Percentiles rank a stretch among this genome's conserved stretches.
Conservation (phyloP, 2,329 filamentous ascomycete genomes). For the Fusarium illudens region DNA sequence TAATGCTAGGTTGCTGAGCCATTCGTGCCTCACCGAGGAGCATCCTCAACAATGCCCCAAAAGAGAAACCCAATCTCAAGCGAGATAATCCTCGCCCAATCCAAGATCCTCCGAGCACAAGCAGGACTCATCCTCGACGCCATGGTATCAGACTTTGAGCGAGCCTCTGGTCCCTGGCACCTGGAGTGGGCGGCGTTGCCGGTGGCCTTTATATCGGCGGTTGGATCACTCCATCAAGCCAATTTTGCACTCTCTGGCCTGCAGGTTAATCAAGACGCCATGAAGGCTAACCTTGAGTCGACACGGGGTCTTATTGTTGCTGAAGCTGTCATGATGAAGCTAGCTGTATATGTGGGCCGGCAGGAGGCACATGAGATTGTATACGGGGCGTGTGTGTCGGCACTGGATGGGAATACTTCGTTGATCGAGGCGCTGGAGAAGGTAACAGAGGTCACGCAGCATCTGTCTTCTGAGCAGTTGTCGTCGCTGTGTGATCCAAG, state of each 20-base stretch:
- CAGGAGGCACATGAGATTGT: slow-evolving; percentile 64
- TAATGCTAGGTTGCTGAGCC: slow-evolving; percentile 59
- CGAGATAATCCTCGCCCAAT: slow-evolving; percentile 63
- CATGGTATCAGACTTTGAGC: slow-evolving; percentile 67
- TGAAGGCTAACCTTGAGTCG: slow-evolving; percentile 61
- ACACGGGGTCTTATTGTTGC: slow-evolving; percentile 63
- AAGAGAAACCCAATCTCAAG: slow-evolving; percentile 67
- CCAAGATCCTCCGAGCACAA: slow-evolving; percentile 63
- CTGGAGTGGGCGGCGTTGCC: slow-evolving; percentile 66
- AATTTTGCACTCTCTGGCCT: slow-evolving; percentile 62
- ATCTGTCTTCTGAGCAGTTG: slow-evolving; percentile 6
- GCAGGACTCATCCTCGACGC: slow-evolving; percentile 62
- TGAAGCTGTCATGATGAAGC: slow-evolving; percentile 67
- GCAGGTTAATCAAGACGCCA: slow-evolving; percentile 58
- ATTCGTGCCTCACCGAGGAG: slow-evolving; percentile 62
- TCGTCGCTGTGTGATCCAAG: slow-evolving; percentile 18
- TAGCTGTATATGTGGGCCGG: slow-evolving; percentile 61
- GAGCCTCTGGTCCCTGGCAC: slow-evolving; percentile 66
- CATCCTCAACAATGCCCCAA: slow-evolving; percentile 65
- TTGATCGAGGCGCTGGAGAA: slow-evolving; percentile 13
- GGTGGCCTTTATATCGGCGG: slow-evolving; percentile 61
- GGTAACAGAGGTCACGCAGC: not conserved
- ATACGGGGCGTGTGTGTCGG: slow-evolving; percentile 57
- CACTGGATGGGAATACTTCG: slow-evolving; percentile 4
- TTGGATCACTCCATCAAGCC: slow-evolving; percentile 62